Conservation (phyloP, 345 rosid genomes). For the Combretum micranthum region DNA sequence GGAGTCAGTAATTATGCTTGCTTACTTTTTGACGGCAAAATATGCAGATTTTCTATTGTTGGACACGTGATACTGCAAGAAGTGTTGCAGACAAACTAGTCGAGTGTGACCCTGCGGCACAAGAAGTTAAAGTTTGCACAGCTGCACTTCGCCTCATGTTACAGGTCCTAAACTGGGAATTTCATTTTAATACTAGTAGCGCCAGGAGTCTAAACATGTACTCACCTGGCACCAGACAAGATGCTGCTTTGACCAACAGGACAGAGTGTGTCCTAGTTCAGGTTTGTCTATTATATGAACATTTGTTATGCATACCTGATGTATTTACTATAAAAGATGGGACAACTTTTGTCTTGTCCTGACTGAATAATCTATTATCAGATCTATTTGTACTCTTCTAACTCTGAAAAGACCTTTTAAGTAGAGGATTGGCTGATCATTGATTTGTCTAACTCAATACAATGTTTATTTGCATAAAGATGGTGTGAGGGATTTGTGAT, state of each 20-base stretch:
- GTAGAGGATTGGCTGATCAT: too few relatives aligned
- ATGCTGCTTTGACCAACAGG: conserved; percentile 42
- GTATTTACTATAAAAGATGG: background rate
- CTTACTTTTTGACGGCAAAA: background rate
- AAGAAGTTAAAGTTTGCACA: conserved; percentile 85
- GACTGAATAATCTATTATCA: conserved; percentile 5
- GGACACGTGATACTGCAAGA: conserved; percentile 85
- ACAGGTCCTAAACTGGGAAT: conserved; percentile 94
- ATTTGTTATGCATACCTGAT: conserved; percentile 9
- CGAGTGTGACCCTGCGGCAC: conserved; percentile 52
- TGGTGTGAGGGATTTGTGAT: too few relatives aligned
- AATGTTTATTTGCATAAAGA: too few relatives aligned
- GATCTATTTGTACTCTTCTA: background rate
- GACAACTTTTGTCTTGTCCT: conserved; percentile 3
- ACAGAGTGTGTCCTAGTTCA: conserved; percentile 71
- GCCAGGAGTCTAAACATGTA: conserved; percentile 44
- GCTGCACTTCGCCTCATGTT: conserved; percentile 82
- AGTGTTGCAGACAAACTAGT: conserved; percentile 61
- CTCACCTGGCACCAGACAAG: conserved; percentile 49
- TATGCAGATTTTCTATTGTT: conserved; percentile 70
- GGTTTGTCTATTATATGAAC: conserved; percentile 35
- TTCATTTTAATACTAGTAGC: conserved; percentile 40
- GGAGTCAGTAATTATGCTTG: background rate
- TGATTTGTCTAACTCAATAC: too few relatives aligned
- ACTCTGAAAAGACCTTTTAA: too few relatives aligned